Conservation (phyloP, 2,329 filamentous ascomycete species). For the Sclerotinia minor region DNA sequence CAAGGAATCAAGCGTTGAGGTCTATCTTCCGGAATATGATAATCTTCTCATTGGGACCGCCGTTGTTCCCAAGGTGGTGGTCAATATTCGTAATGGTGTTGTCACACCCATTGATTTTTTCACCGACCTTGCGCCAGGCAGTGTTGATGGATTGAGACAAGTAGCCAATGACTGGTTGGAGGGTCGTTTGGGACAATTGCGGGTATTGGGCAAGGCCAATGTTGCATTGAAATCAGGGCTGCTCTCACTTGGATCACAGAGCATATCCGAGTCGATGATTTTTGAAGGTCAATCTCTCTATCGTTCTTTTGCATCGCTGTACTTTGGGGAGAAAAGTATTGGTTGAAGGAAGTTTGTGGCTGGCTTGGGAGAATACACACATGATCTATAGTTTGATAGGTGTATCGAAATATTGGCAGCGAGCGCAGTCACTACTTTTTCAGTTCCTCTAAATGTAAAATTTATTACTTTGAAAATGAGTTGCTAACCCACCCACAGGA, state of each 20-base stretch:
- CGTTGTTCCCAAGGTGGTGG: slow-evolving; percentile 69
- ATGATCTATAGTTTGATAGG: slow-evolving; percentile 31
- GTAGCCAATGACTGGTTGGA: slow-evolving; percentile 88
- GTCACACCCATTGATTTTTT: slow-evolving; percentile 77
- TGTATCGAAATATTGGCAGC: slow-evolving; percentile 25
- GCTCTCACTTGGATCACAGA: slow-evolving; percentile 74
- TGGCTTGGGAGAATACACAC: slow-evolving; percentile 25
- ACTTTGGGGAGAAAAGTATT: slow-evolving; percentile 59
- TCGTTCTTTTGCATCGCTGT: slow-evolving; percentile 60
- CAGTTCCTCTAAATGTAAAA: background rate
- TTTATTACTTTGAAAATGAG: slow-evolving; percentile 5
- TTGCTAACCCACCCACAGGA: slow-evolving; percentile 47
- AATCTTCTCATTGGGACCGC: slow-evolving; percentile 77
- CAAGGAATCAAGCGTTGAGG: slow-evolving; percentile 67
- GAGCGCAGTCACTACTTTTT: slow-evolving; percentile 16
- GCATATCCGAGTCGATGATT: slow-evolving; percentile 69
- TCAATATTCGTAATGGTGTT: slow-evolving; percentile 76
- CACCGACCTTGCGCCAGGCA: slow-evolving; percentile 72
- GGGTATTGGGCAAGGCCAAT: slow-evolving; percentile 70
- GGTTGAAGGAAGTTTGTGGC: slow-evolving; percentile 36
- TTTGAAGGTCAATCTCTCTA: slow-evolving; percentile 82
- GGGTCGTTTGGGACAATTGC: slow-evolving; percentile 70
- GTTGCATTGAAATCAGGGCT: slow-evolving; percentile 77
- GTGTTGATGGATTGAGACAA: slow-evolving; percentile 72
- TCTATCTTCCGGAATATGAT: slow-evolving; percentile 81